Percentiles rank a stretch among this genome's conserved stretches.
Evolutionary conservation across 495 filamentous ascomycete genomes (phyloP).

Genomic region (Podospora bellae-mahoneyi): DNA sequence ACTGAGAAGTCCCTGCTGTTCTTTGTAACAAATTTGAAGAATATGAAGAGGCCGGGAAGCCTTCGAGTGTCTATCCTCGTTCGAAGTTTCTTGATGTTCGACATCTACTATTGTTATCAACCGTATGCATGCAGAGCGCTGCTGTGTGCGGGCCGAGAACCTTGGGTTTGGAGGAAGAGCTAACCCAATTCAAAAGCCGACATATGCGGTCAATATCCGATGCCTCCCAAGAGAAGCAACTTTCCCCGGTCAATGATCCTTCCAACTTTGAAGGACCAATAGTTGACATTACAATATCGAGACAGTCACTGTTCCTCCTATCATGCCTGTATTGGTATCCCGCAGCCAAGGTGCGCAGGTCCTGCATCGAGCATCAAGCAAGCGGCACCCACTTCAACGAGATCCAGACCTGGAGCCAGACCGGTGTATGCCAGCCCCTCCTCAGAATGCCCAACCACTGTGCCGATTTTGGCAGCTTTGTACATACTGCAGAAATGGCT

Average conservation of each 20-base stretch:
- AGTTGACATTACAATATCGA: too few relatives aligned
- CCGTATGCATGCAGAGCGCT: not conserved
- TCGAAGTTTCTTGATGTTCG: not conserved
- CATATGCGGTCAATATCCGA: conserved; percentile 19
- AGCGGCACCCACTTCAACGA: too few relatives aligned
- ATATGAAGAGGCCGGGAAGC: not conserved
- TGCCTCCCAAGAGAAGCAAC: not conserved
- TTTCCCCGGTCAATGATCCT: not conserved
- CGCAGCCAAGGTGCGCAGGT: too few relatives aligned
- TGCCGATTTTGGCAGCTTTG: too few relatives aligned
- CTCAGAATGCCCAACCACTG: too few relatives aligned
- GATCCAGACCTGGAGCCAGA: too few relatives aligned
- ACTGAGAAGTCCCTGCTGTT: too few relatives aligned
- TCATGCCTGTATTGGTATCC: too few relatives aligned
- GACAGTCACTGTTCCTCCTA: too few relatives aligned
- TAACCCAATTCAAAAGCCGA: not conserved
- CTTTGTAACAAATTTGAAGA: not conserved
- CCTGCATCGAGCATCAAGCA: too few relatives aligned
- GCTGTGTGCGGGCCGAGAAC: not conserved
- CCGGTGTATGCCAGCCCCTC: too few relatives aligned
- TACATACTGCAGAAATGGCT: too few relatives aligned
- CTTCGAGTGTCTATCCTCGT: not conserved
- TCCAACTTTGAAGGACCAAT: not conserved
- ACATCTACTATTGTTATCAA: not conserved
- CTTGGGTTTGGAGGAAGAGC: not conserved